Evolutionary conservation across 345 rosid species (phyloP).

Genomic region (Citrus reticulata): DNA sequence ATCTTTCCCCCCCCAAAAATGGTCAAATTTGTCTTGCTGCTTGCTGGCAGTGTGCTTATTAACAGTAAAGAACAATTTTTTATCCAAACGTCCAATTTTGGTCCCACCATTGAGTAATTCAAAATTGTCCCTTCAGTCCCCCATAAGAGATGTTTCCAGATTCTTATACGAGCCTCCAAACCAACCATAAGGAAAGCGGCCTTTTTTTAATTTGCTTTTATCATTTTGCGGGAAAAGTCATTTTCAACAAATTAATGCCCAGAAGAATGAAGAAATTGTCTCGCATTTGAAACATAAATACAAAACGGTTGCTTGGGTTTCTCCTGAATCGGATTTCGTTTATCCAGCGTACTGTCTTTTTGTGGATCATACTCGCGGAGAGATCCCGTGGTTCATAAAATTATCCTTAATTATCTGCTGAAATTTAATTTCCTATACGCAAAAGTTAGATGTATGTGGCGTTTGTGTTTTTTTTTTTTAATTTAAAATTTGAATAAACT

Average conservation of each 20-base stretch:
- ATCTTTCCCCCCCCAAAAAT: no score
- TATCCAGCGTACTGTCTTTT: no score
- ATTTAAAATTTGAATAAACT: no score
- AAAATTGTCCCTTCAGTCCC: background rate
- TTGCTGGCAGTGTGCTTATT: background rate
- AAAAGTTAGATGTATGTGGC: no score
- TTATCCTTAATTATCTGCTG: no score
- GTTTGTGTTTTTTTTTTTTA: no score
- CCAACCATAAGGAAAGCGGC: background rate
- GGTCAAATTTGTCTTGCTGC: background rate
- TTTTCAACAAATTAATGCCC: background rate
- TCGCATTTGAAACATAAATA: background rate
- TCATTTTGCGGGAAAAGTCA: background rate
- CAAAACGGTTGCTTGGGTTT: background rate
- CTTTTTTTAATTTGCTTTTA: background rate
- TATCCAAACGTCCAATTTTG: background rate
- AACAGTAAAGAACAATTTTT: background rate
- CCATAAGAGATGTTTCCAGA: background rate
- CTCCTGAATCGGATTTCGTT: background rate
- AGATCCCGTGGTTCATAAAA: no score
- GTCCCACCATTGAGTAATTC: background rate
- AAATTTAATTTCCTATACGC: no score
- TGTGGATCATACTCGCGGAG: no score
- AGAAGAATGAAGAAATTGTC: background rate
- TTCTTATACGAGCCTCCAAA: background rate